These are phyloP conservation scores for Cytospora schulzeri DNA, from an alignment of 2,329 filamentous ascomycete genomes.

Conservation along the genomic window DNA sequence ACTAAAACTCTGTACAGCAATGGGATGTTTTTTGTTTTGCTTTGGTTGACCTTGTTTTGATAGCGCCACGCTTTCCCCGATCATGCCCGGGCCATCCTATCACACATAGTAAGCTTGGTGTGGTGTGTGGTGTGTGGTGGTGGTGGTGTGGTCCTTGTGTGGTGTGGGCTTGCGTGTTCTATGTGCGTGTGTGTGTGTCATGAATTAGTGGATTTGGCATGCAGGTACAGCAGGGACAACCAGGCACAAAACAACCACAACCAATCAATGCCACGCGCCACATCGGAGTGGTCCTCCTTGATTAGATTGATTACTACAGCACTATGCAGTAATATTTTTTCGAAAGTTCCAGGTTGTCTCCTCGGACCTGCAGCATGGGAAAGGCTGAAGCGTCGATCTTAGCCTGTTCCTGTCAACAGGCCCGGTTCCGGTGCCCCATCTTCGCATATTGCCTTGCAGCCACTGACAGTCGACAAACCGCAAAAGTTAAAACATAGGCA, in stretches of 20 bases:
- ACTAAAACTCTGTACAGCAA: not conserved
- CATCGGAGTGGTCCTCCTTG: too few species aligned
- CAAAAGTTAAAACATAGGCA: too few species aligned
- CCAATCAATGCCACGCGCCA: not conserved
- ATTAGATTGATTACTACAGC: not conserved
- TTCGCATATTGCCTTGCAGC: not conserved
- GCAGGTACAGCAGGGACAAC: not conserved
- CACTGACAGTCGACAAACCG: not conserved
- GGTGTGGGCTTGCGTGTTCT: not conserved
- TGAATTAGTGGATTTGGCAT: not conserved
- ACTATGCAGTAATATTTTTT: too few species aligned
- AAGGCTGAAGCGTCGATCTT: not conserved
- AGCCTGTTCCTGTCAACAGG: not conserved
- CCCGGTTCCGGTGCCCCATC: not conserved
- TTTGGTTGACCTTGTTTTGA: too few species aligned
- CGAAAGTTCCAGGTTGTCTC: not conserved
- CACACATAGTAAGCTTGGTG: too few species aligned
- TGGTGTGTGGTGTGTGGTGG: not conserved
- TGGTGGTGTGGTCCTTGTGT: too few species aligned
- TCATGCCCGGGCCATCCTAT: not conserved
- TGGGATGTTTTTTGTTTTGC: not conserved
- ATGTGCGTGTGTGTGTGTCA: not conserved
- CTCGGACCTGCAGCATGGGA: not conserved
- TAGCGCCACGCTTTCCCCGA: too few species aligned
- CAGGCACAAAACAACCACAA: conserved; percentile 3